Percentiles rank a stretch among this genome's conserved stretches.
Evolutionary conservation across 1,284 basidiomycete genomes (phyloP).

Genomic region (Cryptococcus sp.): DNA sequence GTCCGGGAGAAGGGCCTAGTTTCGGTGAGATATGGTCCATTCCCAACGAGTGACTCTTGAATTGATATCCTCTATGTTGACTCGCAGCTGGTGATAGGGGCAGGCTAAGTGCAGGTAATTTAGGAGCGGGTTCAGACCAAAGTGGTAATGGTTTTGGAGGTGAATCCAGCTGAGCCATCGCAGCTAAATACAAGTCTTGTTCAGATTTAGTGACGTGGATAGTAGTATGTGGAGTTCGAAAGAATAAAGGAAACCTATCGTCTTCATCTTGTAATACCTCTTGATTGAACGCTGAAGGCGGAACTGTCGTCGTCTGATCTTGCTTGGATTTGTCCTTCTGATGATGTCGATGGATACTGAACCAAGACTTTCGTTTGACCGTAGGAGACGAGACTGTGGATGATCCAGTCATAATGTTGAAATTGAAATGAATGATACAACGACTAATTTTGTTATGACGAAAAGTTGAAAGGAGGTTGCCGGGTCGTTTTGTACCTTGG

Average conservation of each 20-base stretch:
- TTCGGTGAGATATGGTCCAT: conserved; percentile 21
- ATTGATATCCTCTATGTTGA: not conserved
- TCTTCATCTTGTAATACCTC: conserved; percentile 4
- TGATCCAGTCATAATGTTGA: not conserved
- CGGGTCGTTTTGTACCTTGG: no score
- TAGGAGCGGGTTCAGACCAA: conserved; percentile 35
- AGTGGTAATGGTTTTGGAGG: conserved; percentile 28
- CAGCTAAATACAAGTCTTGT: conserved; percentile 37
- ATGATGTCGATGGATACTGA: not conserved
- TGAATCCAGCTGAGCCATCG: conserved; percentile 32
- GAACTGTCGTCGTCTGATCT: not conserved
- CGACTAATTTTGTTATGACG: no score
- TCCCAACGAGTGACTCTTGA: conserved; percentile 3
- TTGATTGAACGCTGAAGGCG: not conserved
- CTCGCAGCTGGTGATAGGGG: not conserved
- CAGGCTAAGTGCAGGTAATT: conserved; percentile 15
- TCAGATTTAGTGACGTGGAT: conserved; percentile 36
- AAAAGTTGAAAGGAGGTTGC: no score
- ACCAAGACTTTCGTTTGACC: not conserved
- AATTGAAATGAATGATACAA: no score
- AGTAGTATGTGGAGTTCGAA: conserved; percentile 25
- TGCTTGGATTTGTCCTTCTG: not conserved
- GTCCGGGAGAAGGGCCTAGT: conserved; percentile 27
- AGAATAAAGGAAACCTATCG: conserved; percentile 22
- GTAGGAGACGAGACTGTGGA: not conserved